Base-by-base conservation (phyloP, 306 rosid species). In the Pyrus bretschneideri region DNA sequence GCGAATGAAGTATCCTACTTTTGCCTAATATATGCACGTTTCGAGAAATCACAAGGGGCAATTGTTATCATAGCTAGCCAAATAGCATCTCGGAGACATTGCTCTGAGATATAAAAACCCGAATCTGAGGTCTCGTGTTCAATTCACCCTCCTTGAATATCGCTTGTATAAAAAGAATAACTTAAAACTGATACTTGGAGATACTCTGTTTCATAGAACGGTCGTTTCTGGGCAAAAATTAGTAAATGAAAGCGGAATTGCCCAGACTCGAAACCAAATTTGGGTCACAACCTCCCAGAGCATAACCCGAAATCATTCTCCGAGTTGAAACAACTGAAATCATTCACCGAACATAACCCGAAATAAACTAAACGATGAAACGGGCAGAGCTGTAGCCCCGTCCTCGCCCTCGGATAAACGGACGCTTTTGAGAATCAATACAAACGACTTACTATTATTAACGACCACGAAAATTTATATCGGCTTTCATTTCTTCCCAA, bases 391-490 rank as follows among this genome's bases (percentile, higher is more conserved):
- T 33, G 75, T 54, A 54, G 4, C n/a, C 29, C 15, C n/a, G 52
- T 15, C 66, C 66, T 33, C 14, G 35, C 9, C 15, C 61, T n/a
- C 38, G 35, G 61, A 55, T 45, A 62, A 72, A 35, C 4, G 4
- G 33, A 22, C 55, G 59, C 67, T 22, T n/a, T 15, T 1, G n/a
- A 57, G 49, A 73, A 76, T 61, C 52, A 70, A 65, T 79, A 76
- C 58, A 61, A 76, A 70, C 58, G 74, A 84, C 77, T 70, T 81
- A 80, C 85, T 85, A 74, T 60, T 54, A 49, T 44, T 69, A 60
- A 71, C 42, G 9, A 46, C 52, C 77, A 55, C 27, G 59, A 38
- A 74, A 74, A 84, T 81, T 74, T 89, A 85, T 84, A 86, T 9
- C 44, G 67, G 71, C 85, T 59, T 75, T 78, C 42, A 68, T 1